Base-by-base conservation (phyloP, 768 basidiomycete species). In the Russula vinacea region DNA sequence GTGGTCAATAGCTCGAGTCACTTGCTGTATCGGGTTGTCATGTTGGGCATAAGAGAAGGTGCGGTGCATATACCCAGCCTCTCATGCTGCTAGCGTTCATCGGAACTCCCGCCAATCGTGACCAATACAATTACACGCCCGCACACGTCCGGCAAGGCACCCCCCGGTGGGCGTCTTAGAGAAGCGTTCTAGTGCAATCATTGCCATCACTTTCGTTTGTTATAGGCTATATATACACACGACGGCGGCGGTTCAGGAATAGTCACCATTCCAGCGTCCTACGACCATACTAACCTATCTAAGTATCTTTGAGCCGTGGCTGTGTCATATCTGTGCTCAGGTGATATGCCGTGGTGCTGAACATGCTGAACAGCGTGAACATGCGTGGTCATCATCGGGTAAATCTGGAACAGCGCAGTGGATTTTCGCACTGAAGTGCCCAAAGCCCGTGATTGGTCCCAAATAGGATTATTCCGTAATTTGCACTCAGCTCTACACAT, bases 401-500 rank as follows among this genome's bases (percentile, higher is more conserved):
- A 29, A 29, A 33, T 11, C 37, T 6, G 22, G 24, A 40, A 32
- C 29, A 32, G 45, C n/a, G n/a, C 19, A 5, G 9, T 40, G 17
- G 26, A 55, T 24, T 10, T 45, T 47, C 45, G n/a, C 22, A 47
- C 35, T 54, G 24, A 24, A 35, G 35, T 7, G 8, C 35, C 35
- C 10, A 32, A 45, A 35, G 33, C 10, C 6, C 9, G 4, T 35
- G 35, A 32, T 62, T 2, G 2, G 32, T 16, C 19, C 22, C n/a
- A 24, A 19, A 33, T 32, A 19, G 51, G 49, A 7, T n/a, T 33
- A 5, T n/a, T 13, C 19, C 19, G 42, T 33, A 57, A 45, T 68
- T 68, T 57, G 45, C 42, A 49, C 24, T 10, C 24, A 45, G 5
- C 37, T 52, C 19, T 54, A 42, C 44, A 42, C 66, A 67, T 67